Conservation (phyloP, 2,329 filamentous ascomycete species). For the Akanthomyces lecanii region DNA sequence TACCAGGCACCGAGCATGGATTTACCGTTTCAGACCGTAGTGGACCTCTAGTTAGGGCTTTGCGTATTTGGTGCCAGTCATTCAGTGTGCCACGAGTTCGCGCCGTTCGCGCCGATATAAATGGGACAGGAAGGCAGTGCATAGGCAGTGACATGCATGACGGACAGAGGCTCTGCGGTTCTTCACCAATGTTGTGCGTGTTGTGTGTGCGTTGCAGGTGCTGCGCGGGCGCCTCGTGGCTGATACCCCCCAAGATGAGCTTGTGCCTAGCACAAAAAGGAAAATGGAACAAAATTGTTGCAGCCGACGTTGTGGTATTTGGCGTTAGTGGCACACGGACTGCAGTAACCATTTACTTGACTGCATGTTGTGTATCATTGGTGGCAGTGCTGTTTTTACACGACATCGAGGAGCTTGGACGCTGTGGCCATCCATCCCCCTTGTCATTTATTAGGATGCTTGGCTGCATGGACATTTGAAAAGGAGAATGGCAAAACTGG, state of each 20-base stretch:
- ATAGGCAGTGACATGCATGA: background rate
- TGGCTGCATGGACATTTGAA: background rate
- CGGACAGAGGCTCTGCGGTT: background rate
- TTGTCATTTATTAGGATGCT: background rate
- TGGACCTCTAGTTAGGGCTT: too few species aligned
- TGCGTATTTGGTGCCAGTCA: too few species aligned
- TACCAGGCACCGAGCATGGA: slow-evolving; percentile 11
- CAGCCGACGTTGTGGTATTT: too few species aligned
- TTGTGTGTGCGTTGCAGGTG: background rate
- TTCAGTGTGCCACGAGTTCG: too few species aligned
- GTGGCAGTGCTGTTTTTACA: background rate
- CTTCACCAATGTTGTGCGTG: background rate
- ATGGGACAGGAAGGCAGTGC: background rate
- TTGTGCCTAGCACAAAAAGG: too few species aligned
- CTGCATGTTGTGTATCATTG: background rate
- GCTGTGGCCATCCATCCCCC: background rate
- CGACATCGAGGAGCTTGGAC: background rate
- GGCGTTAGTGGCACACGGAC: too few species aligned
- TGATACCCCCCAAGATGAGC: too few species aligned
- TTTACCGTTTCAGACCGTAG: slow-evolving; percentile 5
- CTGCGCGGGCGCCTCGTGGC: too few species aligned
- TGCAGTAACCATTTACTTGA: too few species aligned
- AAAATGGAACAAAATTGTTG: too few species aligned
- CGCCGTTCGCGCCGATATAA: background rate
- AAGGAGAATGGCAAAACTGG: background rate